Base-by-base conservation (phyloP, 176 grass and related monocot species). In the Pharus latifolius region DNA sequence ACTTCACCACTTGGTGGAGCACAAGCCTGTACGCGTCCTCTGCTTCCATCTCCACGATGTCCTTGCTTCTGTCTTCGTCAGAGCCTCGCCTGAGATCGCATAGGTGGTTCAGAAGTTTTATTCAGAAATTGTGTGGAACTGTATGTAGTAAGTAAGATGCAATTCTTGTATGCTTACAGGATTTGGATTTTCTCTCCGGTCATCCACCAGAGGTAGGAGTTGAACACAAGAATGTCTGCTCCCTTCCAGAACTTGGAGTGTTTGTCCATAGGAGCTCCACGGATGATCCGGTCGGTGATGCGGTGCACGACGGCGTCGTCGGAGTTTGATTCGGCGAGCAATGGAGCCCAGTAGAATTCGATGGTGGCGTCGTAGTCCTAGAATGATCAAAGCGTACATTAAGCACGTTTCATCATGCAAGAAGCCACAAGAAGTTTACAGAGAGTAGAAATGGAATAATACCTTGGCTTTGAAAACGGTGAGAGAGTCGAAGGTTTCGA, bases 171-270 rank as follows among this genome's bases (percentile, higher is more conserved):
- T 42, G 19, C 57, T 69, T 78, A 90, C 87, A 90, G 61, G 49
- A 86, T 86, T 57, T 83, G 71, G 43, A 79, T 86, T 74, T 86
- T 82, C 3, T 42, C 26, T 0, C 49, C 45, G 3, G 74, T 60
- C 44, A 79, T 85, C 88, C 88, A 91, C 88, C 88, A 86, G 50
- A 86, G 83, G 58, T 91, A 91, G 23, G 88, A 79, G 59, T 91
- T 91, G 79, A 91, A 86, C 57, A 91, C 83, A 34, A 91, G 38
- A 75, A 91, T 33, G 70, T 91, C 49, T 3, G 76, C 83, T 70
- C 88, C 88, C 70, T 76, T 82, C 88, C 88, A 91, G 79, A 74
- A 70, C 2, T 16, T 10, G 1, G 66, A 80, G 63, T 91, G 88
- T 37, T 55, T 56, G 52, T 83, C 67, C 78, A 91, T 86, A 28